Base-by-base conservation (phyloP, 495 filamentous ascomycete genomes). In the Hypoxylon rickii region DNA sequence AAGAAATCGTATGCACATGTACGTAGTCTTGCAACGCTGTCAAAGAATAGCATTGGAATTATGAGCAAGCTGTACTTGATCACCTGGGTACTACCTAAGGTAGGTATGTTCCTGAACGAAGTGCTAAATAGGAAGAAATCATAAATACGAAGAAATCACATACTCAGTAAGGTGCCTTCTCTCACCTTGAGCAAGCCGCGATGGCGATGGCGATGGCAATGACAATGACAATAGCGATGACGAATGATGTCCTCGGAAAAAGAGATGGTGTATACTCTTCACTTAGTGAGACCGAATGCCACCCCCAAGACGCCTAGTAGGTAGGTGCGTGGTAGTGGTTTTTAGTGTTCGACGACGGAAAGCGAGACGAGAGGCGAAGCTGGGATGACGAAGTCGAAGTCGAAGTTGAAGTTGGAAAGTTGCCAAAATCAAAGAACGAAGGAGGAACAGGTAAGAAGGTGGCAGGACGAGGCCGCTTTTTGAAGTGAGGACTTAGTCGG, bases 91-190 rank as follows among this genome's bases (percentile, higher is more conserved):
- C n/a, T n/a, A n/a, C n/a, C n/a, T n/a, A n/a, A n/a, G n/a, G n/a
- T n/a, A n/a, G 24, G 4, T 29, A 29, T 29, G 10, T 29, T 10
- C 24, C 24, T 10, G 10, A 29, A 4, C 4, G 10, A 29, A 29
- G 10, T 29, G 24, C 24, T 29, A 29, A 29, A 29, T 29, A 29
- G 4, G 24, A 10, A 29, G 24, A 29, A 29, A 29, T 29, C 24
- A 29, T 29, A 29, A 29, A 29, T 29, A 29, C 10, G 36, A 51
- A 41, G 38, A 31, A 51, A 32, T 39, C 3, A 51, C 47, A 21
- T 51, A 51, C 47, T 49, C 10, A 24, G 21, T 41, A 29, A 29
- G 24, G 24, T 29, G 24, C 24, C 24, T 29, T 29, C 24, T 29
- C 24, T 29, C 10, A 41, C 16, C 37, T 7, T 11, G 17, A 44